Percentiles rank a stretch among this genome's conserved stretches.
These are phyloP conservation scores for Papiliotrema laurentii DNA, from an alignment of 1,284 basidiomycete species.

Conservation along the genomic window DNA sequence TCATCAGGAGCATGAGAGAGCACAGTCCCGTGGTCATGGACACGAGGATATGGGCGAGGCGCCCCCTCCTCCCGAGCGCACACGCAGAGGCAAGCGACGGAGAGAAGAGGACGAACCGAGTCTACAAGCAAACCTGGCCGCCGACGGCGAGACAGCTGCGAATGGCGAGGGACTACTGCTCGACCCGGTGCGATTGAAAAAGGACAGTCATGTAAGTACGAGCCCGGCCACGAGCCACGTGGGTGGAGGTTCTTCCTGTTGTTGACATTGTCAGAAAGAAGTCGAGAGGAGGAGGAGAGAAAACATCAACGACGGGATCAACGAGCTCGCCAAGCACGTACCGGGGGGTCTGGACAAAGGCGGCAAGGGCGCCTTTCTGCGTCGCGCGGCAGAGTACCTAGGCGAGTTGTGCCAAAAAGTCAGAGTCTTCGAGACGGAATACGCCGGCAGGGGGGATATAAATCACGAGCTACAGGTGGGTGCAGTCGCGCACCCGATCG, in stretches of 20 bases:
- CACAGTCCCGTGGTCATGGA: too few relatives aligned
- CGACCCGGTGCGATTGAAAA: constrained; percentile 34
- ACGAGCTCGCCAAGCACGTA: constrained; percentile 80
- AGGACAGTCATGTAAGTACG: constrained; percentile 41
- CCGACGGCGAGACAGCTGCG: too few relatives aligned
- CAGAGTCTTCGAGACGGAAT: constrained; percentile 17
- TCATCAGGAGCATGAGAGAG: neutral
- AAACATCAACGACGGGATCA: constrained; percentile 94
- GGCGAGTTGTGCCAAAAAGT: constrained; percentile 19
- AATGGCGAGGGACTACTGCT: constrained; percentile 22
- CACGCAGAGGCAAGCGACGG: neutral
- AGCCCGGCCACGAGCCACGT: too few relatives aligned
- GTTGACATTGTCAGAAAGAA: constrained; percentile 67
- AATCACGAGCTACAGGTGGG: constrained; percentile 31
- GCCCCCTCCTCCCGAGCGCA: constrained; percentile 1
- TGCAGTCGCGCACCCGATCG: constrained; percentile 12
- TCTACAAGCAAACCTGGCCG: too few relatives aligned
- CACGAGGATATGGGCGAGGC: neutral
- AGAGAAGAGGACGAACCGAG: constrained; percentile 16
- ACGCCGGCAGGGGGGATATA: constrained; percentile 19
- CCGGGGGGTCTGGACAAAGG: constrained; percentile 59
- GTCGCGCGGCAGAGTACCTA: constrained; percentile 33
- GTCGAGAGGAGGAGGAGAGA: constrained; percentile 89
- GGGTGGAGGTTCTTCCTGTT: neutral
- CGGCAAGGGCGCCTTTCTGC: constrained; percentile 36